phyloP scores from a whole-genome alignment of 805 yeast genomes.

The Teunomyces panamensis region DNA sequence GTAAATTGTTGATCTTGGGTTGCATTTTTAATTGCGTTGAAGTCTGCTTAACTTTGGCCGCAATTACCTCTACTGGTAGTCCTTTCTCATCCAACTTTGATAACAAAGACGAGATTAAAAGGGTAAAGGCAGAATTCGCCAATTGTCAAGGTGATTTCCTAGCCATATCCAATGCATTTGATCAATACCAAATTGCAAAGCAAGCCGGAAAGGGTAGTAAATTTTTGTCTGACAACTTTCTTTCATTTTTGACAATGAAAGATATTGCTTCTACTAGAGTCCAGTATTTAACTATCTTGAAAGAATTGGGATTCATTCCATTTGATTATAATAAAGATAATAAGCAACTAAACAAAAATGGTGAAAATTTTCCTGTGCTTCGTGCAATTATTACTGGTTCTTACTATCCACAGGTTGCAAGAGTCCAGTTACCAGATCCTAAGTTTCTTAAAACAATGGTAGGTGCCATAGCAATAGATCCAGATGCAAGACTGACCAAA shows the following conservation, averaged over 20 bases:
- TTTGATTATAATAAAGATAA: constrained; percentile 35
- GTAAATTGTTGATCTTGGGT: constrained; percentile 76
- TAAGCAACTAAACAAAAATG: constrained; percentile 48
- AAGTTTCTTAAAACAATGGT: constrained; percentile 64
- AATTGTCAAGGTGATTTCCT: constrained; percentile 72
- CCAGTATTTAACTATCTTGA: constrained; percentile 68
- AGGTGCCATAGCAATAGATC: constrained; percentile 85
- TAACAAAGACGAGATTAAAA: constrained; percentile 60
- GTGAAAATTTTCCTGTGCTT: constrained; percentile 48
- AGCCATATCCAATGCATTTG: constrained; percentile 59
- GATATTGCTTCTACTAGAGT: constrained; percentile 70
- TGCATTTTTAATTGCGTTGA: constrained; percentile 82
- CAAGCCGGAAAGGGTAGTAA: constrained; percentile 27
- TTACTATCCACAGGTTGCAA: constrained; percentile 77
- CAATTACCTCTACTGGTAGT: constrained; percentile 67
- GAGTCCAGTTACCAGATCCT: constrained; percentile 79
- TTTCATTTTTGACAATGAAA: constrained; percentile 62
- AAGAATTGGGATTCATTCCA: constrained; percentile 77
- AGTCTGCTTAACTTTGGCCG: constrained; percentile 73
- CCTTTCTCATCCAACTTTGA: constrained; percentile 69
- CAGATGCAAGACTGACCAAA: constrained; percentile 70
- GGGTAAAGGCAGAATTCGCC: constrained; percentile 35
- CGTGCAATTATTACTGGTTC: constrained; percentile 76
- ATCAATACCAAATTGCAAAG: constrained; percentile 43
- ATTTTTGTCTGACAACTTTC: constrained; percentile 52